Base-by-base conservation (phyloP, 768 basidiomycete species). In the Termitomyces sp. region DNA sequence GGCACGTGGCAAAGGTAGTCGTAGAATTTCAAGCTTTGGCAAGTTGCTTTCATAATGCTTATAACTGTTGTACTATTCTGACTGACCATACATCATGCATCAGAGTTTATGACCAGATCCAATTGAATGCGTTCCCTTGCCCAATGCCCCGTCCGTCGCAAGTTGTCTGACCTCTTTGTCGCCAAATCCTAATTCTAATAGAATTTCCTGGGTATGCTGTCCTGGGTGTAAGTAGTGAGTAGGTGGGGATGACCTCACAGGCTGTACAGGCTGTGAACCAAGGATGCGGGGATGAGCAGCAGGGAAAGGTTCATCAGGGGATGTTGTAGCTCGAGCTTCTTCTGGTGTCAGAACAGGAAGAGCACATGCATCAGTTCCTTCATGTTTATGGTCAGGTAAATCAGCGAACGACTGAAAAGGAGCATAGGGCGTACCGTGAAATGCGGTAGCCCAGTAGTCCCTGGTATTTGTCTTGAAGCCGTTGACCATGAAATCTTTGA, bases 361-460 rank as follows among this genome's bases (percentile, higher is more conserved):
- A 10, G 79, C 79, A 65, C 90, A 92, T 8, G 87, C 85, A 58
- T 92, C 90, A 13, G 80, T 86, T 29, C 78, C 89, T 91, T 44
- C 46, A 12, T 26, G 48, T 16, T 20, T 22, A 29, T 7, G 8
- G 12, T 48, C 27, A 41, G 13, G 39, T n/a, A 18, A 39, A n/a
- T 36, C 26, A 47, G 31, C 12, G 36, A n/a, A 34, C n/a, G 27
- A 34, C 22, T 34, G 34, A 47, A 13, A 20, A 36, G n/a, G 14
- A 22, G 43, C n/a, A 27, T 14, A 22, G 68, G 75, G 68, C 76
- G 32, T 63, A 85, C 90, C 84, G 53, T 86, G 79, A 67, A 90
- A 93, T 2, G 85, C 68, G 7, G 72, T 61, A 0, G 82, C 76
- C 91, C 91, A 94, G 41, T 85, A 82, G 59, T 89, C 84, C 56